Conservation (phyloP, 2,329 filamentous ascomycete genomes). For the Fusarium sp. region DNA sequence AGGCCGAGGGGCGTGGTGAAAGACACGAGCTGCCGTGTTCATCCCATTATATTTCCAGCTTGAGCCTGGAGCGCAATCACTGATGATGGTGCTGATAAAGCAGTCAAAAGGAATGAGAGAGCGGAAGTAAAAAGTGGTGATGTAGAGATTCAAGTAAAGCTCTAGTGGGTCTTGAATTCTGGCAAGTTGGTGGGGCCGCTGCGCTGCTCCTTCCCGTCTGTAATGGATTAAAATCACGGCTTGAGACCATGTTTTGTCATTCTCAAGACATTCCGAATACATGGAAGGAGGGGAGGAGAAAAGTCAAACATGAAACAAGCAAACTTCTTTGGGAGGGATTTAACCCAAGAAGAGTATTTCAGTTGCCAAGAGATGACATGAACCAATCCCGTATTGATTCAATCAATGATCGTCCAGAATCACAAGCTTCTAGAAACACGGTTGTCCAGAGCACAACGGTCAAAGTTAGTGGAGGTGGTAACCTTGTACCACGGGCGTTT, state of each 20-base stretch:
- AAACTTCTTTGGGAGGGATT: not conserved
- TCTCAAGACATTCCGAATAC: not conserved
- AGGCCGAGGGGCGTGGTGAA: constrained; percentile 55
- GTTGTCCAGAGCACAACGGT: constrained; percentile 17
- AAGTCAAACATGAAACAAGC: not conserved
- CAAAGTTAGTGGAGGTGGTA: constrained; percentile 8
- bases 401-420: constrained; percentile 8
- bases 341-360: too few relatives aligned
- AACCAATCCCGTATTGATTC: not conserved
- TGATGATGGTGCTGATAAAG: not conserved
- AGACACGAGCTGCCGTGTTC: constrained; percentile 49
- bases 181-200: constrained; percentile 20
- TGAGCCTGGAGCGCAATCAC: constrained; percentile 33
- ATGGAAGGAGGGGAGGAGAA: not conserved
- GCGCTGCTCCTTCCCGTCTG: not conserved
- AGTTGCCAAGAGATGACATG: not conserved
- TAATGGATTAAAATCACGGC: not conserved
- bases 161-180: constrained; percentile 29
- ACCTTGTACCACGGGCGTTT: not conserved
- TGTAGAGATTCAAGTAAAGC: constrained; percentile 31
- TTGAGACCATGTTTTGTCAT: not conserved
- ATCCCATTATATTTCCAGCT: constrained; percentile 50
- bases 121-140: constrained; percentile 23
- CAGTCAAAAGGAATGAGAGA: not conserved
- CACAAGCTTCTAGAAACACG: constrained; percentile 27